These are phyloP conservation scores for Adansonia gregorii DNA, from an alignment of 441 rosid species.

Conservation along the genomic window DNA sequence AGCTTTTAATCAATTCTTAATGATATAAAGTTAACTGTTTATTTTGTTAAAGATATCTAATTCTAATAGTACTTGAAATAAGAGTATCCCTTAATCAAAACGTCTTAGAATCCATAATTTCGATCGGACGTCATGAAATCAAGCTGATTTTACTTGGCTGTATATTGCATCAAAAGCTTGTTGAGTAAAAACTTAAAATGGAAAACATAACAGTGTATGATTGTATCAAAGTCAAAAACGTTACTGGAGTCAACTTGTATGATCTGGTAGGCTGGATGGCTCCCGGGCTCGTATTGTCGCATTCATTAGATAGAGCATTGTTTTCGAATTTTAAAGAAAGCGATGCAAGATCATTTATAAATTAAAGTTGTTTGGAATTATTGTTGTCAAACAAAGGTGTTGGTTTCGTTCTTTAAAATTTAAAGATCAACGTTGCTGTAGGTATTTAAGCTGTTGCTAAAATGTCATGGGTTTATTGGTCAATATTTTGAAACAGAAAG, in stretches of 20 bases:
- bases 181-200: not conserved
- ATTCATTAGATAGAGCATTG: not conserved
- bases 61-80: not conserved
- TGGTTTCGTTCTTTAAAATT: not conserved
- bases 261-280: not conserved
- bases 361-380: too few relatives aligned
- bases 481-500: not conserved
- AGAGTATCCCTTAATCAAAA: not conserved
- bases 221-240: not conserved
- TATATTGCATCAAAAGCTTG: not conserved
- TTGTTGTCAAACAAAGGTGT: not conserved
- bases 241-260: not conserved
- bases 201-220: not conserved
- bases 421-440: not conserved
- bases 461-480: not conserved
- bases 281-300: not conserved
- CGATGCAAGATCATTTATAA: too few relatives aligned
- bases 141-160: not conserved
- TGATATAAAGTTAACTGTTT: not conserved
- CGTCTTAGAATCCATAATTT: not conserved
- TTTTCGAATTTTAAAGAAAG: not conserved
- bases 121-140: not conserved
- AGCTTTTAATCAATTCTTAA: not conserved
- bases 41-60: too few relatives aligned
- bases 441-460: not conserved